Evolutionary conservation across 495 filamentous ascomycete species (phyloP), one percentile per base, ranked within the genome.

Genomic region (Penicillium longicatenatum): DNA sequence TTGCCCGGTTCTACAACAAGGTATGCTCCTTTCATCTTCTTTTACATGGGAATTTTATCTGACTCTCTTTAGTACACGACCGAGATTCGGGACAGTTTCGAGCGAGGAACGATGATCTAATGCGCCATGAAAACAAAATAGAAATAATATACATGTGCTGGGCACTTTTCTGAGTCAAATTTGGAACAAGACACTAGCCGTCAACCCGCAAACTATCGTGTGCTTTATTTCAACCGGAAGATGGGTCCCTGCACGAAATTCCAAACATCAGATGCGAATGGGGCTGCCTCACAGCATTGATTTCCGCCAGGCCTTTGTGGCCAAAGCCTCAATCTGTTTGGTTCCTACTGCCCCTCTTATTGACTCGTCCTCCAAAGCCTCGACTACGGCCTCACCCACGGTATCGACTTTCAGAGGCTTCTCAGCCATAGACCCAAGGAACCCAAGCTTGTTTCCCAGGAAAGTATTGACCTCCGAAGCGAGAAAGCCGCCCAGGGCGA

Each of bases 41-140:
- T 21, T 22, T 46, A 43, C 11, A 41, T 24, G 16, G 10, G 10
- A 3, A 24, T 22, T 16, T 9, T 4, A 41, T 41, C 33, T 8
- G 7, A 14, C 65, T 35, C 8, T 37, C 48, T 65, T 0, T 58
- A 88, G 84, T 98, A 98, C 73, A 98, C 94, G 35, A 87, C 88
- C 39, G 95, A 98, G 70, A 98, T 98, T 69, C 81, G 94, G 69
- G 94, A 98, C 69, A 96, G 90, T 71, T 98, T 98, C 72, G 94
- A 98, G 82, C 89, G 94, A 48, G 94, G 94, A 22, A 98, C 94
- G n/a, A 76, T 76, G 75, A 76, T 78, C 46, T 78, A 73, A 76
- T 62, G 46, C 39, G 45, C 54, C 50, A 63, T 46, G 54, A 64
- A 48, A 56, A 55, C 10, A 16, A 17, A 39, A 17, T 50, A 56